These are phyloP conservation scores for Mycena galopus DNA, from an alignment of 768 basidiomycete genomes.

Conservation along the genomic window DNA sequence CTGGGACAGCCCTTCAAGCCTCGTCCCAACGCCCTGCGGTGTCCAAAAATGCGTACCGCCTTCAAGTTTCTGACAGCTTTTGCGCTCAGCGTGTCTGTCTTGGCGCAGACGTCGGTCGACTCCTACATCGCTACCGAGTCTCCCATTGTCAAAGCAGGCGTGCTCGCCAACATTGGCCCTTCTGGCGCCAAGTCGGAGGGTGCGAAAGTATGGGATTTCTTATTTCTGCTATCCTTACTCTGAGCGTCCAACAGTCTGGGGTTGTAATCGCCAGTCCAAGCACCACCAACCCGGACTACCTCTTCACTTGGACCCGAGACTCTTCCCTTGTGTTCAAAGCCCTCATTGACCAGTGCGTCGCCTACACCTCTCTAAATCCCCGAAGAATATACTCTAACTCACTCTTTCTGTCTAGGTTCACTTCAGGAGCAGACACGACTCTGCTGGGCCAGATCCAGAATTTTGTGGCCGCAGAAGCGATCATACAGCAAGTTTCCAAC, in stretches of 20 bases:
- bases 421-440: slow-evolving; percentile 62
- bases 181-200: slow-evolving; percentile 67
- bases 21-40: slow-evolving; percentile 17
- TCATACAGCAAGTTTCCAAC: slow-evolving; percentile 73
- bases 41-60: slow-evolving; percentile 47
- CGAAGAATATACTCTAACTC: neutral
- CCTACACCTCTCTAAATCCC: neutral
- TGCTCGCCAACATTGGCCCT: slow-evolving; percentile 82
- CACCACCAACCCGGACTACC: slow-evolving; percentile 68
- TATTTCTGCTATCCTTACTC: slow-evolving; percentile 43
- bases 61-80: slow-evolving; percentile 46
- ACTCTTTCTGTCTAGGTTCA: slow-evolving; percentile 45
- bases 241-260: slow-evolving; percentile 56
- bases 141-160: slow-evolving; percentile 70
- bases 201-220: slow-evolving; percentile 55
- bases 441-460: slow-evolving; percentile 65
- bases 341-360: slow-evolving; percentile 61
- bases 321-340: slow-evolving; percentile 78
- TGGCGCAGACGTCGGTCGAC: slow-evolving; percentile 56
- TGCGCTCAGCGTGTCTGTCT: slow-evolving; percentile 42
- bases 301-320: slow-evolving; percentile 86
- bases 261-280: slow-evolving; percentile 72
- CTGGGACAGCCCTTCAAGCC: neutral
- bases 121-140: slow-evolving; percentile 67
- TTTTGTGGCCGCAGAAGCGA: slow-evolving; percentile 64